phyloP scores from a whole-genome alignment of 257 asterid genomes.

The Plectranthus barbatus region DNA sequence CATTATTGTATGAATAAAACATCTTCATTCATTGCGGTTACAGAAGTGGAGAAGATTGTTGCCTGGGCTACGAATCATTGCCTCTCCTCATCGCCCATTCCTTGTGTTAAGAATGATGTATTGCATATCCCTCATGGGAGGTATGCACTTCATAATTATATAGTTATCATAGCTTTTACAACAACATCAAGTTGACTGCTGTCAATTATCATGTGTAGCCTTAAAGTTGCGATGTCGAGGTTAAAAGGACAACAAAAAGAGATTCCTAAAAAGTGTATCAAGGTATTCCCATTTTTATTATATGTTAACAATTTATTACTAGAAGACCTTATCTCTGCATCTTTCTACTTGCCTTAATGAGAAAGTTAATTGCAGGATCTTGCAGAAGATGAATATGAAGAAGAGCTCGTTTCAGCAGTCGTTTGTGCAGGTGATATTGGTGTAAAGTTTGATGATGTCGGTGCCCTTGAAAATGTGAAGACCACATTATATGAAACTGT shows the following conservation, averaged over 20 bases:
- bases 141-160: slow-evolving; percentile 14
- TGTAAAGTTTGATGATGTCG: slow-evolving; percentile 59
- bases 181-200: neutral
- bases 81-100: slow-evolving; percentile 42
- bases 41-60: slow-evolving; percentile 55
- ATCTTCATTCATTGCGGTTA: neutral
- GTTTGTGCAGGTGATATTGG: slow-evolving; percentile 63
- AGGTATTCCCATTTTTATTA: slow-evolving; percentile 28
- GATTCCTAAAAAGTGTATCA: slow-evolving; percentile 34
- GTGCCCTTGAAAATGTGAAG: no score
- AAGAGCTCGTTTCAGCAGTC: slow-evolving; percentile 53
- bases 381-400: slow-evolving; percentile 57
- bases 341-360: no score
- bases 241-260: slow-evolving; percentile 44
- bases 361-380: slow-evolving; percentile 32
- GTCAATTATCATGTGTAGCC: slow-evolving; percentile 23
- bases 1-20: neutral
- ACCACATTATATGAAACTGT: slow-evolving; percentile 51
- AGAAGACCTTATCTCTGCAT: no score
- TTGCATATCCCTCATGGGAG: slow-evolving; percentile 53
- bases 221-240: slow-evolving; percentile 54
- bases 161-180: neutral
- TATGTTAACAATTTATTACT: no score
- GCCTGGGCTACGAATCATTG: slow-evolving; percentile 67
- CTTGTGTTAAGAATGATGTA: slow-evolving; percentile 41